Base-by-base conservation (phyloP, 257 asterid species). In the Solanum arcanum region DNA sequence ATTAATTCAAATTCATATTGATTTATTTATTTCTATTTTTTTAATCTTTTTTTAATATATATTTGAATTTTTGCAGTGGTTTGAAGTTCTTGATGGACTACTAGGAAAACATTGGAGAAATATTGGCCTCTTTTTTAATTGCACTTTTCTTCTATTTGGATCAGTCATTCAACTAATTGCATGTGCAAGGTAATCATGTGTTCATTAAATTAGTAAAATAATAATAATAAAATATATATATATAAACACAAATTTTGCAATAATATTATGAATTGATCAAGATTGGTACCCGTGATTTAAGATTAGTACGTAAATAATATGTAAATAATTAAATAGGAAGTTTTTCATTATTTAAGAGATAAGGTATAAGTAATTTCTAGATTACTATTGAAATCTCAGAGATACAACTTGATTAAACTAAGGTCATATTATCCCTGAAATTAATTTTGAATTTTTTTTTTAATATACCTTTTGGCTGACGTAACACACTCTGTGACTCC, bases 161-260 rank as follows among this genome's bases (percentile, higher is more conserved):
- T 96, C 99, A 75, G 99, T 96, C 73, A 96, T 96, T 91, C 99
- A 96, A 90, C 94, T 96, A 89, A 96, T 94, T 89, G 99, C 99
- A 88, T 94, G 99, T 92, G 98, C 99, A 90, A 96, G 99, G 99
- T 96, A 90, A 66, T 68, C 41, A 77, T 77, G 8, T 42, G 39
- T 14, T 44, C 25, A 25, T 47, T 23, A 37, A 76, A 23, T 11
- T 11, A 64, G 16, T 64, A 74, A n/a, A n/a, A 56, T 56, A 52
- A 52, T 2, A 52, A 31, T 3, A 31, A 31, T 31, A 15, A 39
- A 7, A 37, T 37, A 37, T 37, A 37, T 37, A 37, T 37, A 37
- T 37, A 37, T 5, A 37, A 5, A 37, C 6, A 41, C 39, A 44
- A 25, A 8, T 13, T n/a, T 42, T 77, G 13, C 15, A 13, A 77